Conservation (phyloP, 2,329 filamentous ascomycete genomes). For the Dactylonectria macrodidyma region DNA sequence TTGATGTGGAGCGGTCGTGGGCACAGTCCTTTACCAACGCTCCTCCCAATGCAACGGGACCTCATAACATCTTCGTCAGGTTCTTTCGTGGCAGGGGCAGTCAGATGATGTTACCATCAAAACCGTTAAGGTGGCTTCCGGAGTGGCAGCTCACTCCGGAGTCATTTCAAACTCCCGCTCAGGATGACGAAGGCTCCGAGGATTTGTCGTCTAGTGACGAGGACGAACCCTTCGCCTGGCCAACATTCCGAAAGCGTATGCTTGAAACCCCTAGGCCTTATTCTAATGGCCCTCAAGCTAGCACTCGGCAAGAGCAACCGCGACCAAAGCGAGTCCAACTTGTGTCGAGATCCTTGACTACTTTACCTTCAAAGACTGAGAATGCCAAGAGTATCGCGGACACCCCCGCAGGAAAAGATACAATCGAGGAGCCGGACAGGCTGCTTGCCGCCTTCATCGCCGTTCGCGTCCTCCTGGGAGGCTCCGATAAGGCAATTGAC, state of each 20-base stretch:
- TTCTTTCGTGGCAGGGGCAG: constrained; percentile 38
- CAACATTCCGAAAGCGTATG: constrained; percentile 16
- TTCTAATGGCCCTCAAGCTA: background rate
- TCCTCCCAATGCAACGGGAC: constrained; percentile 45
- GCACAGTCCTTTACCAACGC: constrained; percentile 44
- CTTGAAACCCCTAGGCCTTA: background rate
- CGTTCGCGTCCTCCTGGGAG: constrained; percentile 71
- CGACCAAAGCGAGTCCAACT: constrained; percentile 50
- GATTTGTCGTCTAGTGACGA: constrained; percentile 39
- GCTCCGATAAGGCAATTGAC: constrained; percentile 71
- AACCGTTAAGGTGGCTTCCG: constrained; percentile 43
- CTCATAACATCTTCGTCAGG: constrained; percentile 52
- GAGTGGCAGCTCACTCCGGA: constrained; percentile 44
- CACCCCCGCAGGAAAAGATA: constrained; percentile 24
- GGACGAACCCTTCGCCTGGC: constrained; percentile 36
- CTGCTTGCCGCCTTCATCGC: constrained; percentile 72
- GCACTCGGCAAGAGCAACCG: constrained; percentile 23
- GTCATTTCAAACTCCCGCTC: constrained; percentile 32
- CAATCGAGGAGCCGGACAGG: constrained; percentile 43
- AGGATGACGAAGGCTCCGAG: constrained; percentile 25
- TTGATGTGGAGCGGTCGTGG: constrained; percentile 63
- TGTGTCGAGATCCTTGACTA: constrained; percentile 48
- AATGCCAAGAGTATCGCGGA: constrained; percentile 18
- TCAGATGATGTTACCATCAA: constrained; percentile 10
- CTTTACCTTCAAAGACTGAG: constrained; percentile 35